These are phyloP conservation scores for Sugiyamaella japonica DNA, from an alignment of 1,139 yeast species.

Conservation along the genomic window DNA sequence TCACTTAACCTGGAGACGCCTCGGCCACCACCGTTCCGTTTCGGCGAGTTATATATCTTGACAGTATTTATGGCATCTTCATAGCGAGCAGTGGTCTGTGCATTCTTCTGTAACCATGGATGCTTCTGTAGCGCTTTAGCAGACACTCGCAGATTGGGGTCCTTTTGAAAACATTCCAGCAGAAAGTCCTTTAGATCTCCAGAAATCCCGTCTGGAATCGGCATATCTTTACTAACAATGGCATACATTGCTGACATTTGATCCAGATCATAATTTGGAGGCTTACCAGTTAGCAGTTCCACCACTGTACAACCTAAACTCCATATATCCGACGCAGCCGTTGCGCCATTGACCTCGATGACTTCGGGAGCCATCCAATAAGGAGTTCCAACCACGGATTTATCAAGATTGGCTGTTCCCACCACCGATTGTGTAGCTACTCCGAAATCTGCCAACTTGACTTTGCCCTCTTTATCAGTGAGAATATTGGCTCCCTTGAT, in stretches of 20 bases:
- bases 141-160: slow-evolving; percentile 58
- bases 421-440: slow-evolving; percentile 55
- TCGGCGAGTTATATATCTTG: slow-evolving; percentile 33
- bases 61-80: slow-evolving; percentile 40
- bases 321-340: slow-evolving; percentile 74
- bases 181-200: slow-evolving; percentile 57
- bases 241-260: slow-evolving; percentile 93
- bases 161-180: slow-evolving; percentile 74
- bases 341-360: slow-evolving; percentile 75
- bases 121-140: slow-evolving; percentile 61
- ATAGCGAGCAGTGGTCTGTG: slow-evolving; percentile 24
- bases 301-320: slow-evolving; percentile 93
- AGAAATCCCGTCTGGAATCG: slow-evolving; percentile 64
- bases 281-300: slow-evolving; percentile 81
- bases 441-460: slow-evolving; percentile 78
- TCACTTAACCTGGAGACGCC: neutral
- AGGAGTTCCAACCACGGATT: slow-evolving; percentile 61
- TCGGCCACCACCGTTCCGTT: slow-evolving; percentile 16
- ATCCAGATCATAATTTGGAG: slow-evolving; percentile 80
- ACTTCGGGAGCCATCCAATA: slow-evolving; percentile 92
- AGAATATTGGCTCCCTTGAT: slow-evolving; percentile 78
- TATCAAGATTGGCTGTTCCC: slow-evolving; percentile 23
- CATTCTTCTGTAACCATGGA: slow-evolving; percentile 54
- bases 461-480: slow-evolving; percentile 57
- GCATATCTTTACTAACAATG: slow-evolving; percentile 84